These are phyloP conservation scores for Colletotrichum sp. DNA, from an alignment of 2,329 filamentous ascomycete species.

Conservation along the genomic window DNA sequence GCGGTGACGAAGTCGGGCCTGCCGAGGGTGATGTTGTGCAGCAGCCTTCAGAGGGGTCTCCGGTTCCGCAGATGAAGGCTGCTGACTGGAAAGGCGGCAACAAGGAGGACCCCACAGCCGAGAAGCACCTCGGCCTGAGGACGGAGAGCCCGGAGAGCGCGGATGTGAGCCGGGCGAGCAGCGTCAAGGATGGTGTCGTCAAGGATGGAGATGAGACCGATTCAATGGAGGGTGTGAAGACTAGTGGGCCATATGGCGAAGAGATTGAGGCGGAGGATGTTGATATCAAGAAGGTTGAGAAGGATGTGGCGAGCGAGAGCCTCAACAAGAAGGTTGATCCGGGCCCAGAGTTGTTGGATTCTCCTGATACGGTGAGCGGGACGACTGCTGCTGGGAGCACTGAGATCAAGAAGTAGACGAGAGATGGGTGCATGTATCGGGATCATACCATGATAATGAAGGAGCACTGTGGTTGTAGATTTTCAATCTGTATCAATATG, in stretches of 20 bases:
- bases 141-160: constrained; percentile 68
- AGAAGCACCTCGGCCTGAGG: constrained; percentile 72
- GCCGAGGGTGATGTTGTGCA: constrained; percentile 42
- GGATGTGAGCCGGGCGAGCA: constrained; percentile 75
- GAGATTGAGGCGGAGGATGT: constrained; percentile 27
- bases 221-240: constrained; percentile 36
- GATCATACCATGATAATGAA: not conserved
- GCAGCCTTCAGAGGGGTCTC: constrained; percentile 70
- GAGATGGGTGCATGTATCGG: not conserved
- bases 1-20: constrained; percentile 27
- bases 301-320: not conserved
- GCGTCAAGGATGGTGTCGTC: constrained; percentile 52
- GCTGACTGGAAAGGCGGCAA: constrained; percentile 77
- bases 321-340: not conserved
- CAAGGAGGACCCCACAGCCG: constrained; percentile 48
- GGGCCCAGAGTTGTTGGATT: not conserved
- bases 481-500: not conserved
- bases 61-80: constrained; percentile 71
- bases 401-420: not conserved
- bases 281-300: not conserved
- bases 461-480: not conserved
- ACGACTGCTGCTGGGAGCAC: constrained; percentile 4
- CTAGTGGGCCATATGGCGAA: constrained; percentile 37
- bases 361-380: constrained; percentile 12
- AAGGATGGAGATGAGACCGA: constrained; percentile 22